Evolutionary conservation across 805 yeast genomes (phyloP).

Genomic region (Candida boleticola): DNA sequence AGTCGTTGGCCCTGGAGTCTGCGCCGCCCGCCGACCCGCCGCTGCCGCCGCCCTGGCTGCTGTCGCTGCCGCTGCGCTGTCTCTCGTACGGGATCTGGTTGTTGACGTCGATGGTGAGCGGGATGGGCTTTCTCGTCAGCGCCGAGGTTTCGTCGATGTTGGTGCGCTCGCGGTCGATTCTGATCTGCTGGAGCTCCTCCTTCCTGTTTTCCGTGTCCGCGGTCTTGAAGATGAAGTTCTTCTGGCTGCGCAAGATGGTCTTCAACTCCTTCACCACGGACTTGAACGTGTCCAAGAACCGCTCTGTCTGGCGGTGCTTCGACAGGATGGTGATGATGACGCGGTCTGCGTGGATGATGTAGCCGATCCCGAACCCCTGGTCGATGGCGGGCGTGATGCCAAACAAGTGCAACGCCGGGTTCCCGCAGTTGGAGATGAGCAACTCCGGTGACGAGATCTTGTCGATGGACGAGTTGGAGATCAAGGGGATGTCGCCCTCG

Average conservation of each 20-base stretch:
- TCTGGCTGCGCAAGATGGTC: slow-evolving; percentile 42
- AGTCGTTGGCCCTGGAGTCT: slow-evolving; percentile 24
- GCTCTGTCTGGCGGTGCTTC: slow-evolving; percentile 80
- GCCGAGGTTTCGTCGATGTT: not conserved
- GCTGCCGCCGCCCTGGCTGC: slow-evolving; percentile 13
- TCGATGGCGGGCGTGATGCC: slow-evolving; percentile 91
- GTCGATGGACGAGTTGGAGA: slow-evolving; percentile 33
- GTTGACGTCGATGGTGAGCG: slow-evolving; percentile 4
- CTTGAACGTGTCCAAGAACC: slow-evolving; percentile 69
- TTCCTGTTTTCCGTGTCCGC: slow-evolving; percentile 32
- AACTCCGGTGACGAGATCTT: slow-evolving; percentile 35
- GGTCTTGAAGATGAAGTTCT: slow-evolving; percentile 22
- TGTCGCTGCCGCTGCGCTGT: slow-evolving; percentile 6
- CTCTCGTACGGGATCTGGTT: slow-evolving; percentile 11
- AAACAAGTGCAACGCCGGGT: slow-evolving; percentile 79
- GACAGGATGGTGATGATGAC: slow-evolving; percentile 81
- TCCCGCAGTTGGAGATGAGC: slow-evolving; percentile 83
- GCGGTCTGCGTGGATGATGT: slow-evolving; percentile 77
- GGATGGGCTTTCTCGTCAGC: slow-evolving; percentile 3
- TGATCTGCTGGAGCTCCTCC: slow-evolving; percentile 32
- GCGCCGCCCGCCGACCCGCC: slow-evolving; percentile 8
- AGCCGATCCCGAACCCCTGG: slow-evolving; percentile 92
- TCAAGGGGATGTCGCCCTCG: slow-evolving; percentile 20
- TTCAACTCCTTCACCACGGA: slow-evolving; percentile 60
- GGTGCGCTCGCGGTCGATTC: not conserved